phyloP scores from a whole-genome alignment of 2,329 filamentous ascomycete species.

The Fonsecaea multimorphosa region DNA sequence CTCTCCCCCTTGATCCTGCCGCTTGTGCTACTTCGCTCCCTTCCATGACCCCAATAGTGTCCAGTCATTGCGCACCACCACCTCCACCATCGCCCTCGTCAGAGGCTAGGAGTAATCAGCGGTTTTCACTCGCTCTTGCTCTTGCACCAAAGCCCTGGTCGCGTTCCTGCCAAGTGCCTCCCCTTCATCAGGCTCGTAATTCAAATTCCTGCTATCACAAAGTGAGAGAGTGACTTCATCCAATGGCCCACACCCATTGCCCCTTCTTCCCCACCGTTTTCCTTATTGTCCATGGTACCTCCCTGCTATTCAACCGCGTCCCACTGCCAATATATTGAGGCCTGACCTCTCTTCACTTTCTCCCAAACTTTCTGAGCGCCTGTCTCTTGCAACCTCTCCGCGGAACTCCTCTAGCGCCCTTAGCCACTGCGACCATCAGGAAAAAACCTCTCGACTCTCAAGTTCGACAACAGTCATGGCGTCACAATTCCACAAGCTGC shows the following conservation, averaged over 20 bases:
- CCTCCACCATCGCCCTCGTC: neutral
- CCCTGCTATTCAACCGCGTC: neutral
- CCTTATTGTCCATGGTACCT: neutral
- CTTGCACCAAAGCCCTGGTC: neutral
- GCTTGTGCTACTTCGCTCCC: neutral
- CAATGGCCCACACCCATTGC: neutral
- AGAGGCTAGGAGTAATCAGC: neutral
- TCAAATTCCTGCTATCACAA: neutral
- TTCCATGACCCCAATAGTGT: too few species aligned
- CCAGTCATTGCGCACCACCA: too few species aligned
- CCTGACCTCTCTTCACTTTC: constrained; percentile 2
- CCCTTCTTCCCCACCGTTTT: neutral
- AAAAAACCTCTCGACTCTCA: neutral
- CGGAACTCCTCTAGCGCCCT: neutral
- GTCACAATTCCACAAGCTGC: constrained; percentile 58
- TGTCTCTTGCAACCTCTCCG: neutral
- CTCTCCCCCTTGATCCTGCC: neutral
- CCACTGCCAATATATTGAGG: neutral
- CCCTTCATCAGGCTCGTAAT: neutral
- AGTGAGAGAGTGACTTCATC: constrained; percentile 1
- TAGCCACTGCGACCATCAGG: neutral
- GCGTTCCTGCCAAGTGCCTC: constrained; percentile 8
- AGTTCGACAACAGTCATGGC: constrained; percentile 52
- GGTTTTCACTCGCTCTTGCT: constrained; percentile 3
- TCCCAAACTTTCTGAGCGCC: neutral